These are phyloP conservation scores for Prunus armeniaca DNA, from an alignment of 306 rosid species.

Conservation along the genomic window DNA sequence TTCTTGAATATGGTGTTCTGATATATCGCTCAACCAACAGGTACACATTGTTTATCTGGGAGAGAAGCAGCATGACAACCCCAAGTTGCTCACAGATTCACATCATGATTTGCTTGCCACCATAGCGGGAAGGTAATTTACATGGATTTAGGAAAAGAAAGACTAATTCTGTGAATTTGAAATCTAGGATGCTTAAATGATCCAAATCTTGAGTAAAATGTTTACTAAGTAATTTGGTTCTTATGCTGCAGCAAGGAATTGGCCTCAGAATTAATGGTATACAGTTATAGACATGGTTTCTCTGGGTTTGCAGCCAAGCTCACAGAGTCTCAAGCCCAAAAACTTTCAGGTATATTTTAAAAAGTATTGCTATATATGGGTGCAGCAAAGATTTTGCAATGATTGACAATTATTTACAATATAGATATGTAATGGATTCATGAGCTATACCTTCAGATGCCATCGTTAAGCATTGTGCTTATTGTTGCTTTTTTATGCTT, in stretches of 20 bases:
- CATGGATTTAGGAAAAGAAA: not conserved
- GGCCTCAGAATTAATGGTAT: slow-evolving; percentile 31
- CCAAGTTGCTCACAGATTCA: slow-evolving; percentile 29
- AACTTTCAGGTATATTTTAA: slow-evolving; percentile 19
- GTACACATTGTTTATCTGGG: slow-evolving; percentile 50
- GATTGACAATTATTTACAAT: not conserved
- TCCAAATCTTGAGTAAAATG: not conserved
- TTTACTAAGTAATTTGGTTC: not conserved
- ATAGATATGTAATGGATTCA: not conserved
- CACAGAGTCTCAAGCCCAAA: slow-evolving; percentile 24
- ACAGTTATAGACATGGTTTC: slow-evolving; percentile 40
- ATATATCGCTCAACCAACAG: slow-evolving; percentile 17
- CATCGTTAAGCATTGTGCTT: not conserved
- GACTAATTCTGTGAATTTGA: not conserved
- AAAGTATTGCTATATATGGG: not conserved
- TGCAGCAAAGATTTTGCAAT: not conserved
- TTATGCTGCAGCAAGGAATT: slow-evolving; percentile 23
- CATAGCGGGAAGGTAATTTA: slow-evolving; percentile 29
- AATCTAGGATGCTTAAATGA: not conserved
- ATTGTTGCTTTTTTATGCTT: not conserved
- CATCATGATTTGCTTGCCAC: slow-evolving; percentile 43
- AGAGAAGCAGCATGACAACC: slow-evolving; percentile 38
- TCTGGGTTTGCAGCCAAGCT: slow-evolving; percentile 47
- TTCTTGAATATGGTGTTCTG: not conserved
- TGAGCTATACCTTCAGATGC: not conserved